Base-by-base conservation (phyloP, 2,329 filamentous ascomycete species). In the Dothiorella sarmentorum region DNA sequence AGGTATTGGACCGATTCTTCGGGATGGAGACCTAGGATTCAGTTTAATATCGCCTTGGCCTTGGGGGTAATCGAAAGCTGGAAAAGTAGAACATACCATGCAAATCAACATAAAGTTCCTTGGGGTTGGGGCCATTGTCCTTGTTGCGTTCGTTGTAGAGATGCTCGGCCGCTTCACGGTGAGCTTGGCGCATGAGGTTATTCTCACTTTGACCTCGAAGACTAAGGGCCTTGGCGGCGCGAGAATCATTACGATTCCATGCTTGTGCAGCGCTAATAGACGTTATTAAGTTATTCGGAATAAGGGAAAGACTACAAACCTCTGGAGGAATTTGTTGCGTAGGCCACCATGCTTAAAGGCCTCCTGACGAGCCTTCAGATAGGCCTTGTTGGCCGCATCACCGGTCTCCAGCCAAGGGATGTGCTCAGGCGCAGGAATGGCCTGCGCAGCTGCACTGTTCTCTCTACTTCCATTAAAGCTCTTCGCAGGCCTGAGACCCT, bases 361-460 rank as follows among this genome's bases (percentile, higher is more conserved):
- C 75, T 97, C 93, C 68, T 92, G 89, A 56, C 94, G 88, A 65
- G 92, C 91, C 76, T 96, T 96, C 65, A 99, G 84, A 72, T 99
- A 99, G 22, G 91, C 88, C 74, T 92, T 91, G 73, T 99, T 97
- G 63, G 90, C 90, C 63, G 85, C 85, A 56, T 93, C 87, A 20
- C 94, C 94, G 2, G 94, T 97, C 74, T 97, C 93, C 3, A 97
- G 78, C 94, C 94, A 99, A 0, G 94, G 94, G 45, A 99, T 91
- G 66, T 97, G 89, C 69, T 94, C 91, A 9, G 94, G 94, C 59
- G 86, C 85, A 17, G 90, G 84, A 58, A 99, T 97, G 2, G 90
- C 87, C 71, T 90, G 87, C 15, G 91, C 89, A 27, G 91, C 87
- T 24, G 84, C 81, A 69, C 88, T 94, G 67, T 93, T 90, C 72